These are phyloP conservation scores for Penicillium oxalicum DNA, from an alignment of 2,329 filamentous ascomycete genomes.

Conservation along the genomic window DNA sequence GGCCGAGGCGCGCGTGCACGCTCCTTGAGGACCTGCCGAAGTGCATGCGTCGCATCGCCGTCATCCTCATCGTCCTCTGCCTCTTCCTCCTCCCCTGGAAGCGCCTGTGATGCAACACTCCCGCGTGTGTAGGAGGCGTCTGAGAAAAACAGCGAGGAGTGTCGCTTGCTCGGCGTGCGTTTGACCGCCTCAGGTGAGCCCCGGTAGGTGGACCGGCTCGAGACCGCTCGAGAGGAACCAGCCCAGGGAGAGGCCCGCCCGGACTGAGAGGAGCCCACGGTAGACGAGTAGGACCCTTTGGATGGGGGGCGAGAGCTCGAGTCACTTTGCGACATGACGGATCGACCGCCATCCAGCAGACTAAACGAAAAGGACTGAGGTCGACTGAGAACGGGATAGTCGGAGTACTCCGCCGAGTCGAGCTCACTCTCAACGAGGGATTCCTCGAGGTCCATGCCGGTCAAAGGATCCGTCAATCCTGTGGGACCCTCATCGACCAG, in stretches of 20 bases:
- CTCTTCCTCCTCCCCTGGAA: slow-evolving; percentile 19
- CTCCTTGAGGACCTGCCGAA: slow-evolving; percentile 41
- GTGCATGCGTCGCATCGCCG: slow-evolving; percentile 43
- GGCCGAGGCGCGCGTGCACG: slow-evolving; percentile 24
- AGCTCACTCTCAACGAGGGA: slow-evolving; percentile 40
- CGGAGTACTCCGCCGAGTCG: slow-evolving; percentile 37
- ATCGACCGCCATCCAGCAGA: slow-evolving; percentile 30
- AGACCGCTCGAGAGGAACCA: slow-evolving; percentile 26
- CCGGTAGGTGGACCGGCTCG: slow-evolving; percentile 19
- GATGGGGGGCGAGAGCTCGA: slow-evolving; percentile 37
- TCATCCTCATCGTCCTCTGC: slow-evolving; percentile 27
- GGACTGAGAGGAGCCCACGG: slow-evolving; percentile 37
- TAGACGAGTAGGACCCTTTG: slow-evolving; percentile 41
- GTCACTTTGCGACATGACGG: slow-evolving; percentile 29
- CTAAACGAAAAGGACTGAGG: slow-evolving; percentile 39
- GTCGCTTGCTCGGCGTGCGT: slow-evolving; percentile 29
- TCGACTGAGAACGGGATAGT: slow-evolving; percentile 34
- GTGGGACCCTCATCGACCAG: slow-evolving; percentile 29
- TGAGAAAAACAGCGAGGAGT: slow-evolving; percentile 26
- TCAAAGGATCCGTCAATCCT: slow-evolving; percentile 31
- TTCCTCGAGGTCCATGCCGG: slow-evolving; percentile 39
- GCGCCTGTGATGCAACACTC: slow-evolving; percentile 22
- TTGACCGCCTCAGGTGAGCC: slow-evolving; percentile 26
- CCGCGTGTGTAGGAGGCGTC: slow-evolving; percentile 30
- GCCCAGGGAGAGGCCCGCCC: slow-evolving; percentile 39